Percentiles rank a stretch among this genome's conserved stretches.
phyloP scores from a whole-genome alignment of 257 asterid species.

The Fraxinus excelsior region DNA sequence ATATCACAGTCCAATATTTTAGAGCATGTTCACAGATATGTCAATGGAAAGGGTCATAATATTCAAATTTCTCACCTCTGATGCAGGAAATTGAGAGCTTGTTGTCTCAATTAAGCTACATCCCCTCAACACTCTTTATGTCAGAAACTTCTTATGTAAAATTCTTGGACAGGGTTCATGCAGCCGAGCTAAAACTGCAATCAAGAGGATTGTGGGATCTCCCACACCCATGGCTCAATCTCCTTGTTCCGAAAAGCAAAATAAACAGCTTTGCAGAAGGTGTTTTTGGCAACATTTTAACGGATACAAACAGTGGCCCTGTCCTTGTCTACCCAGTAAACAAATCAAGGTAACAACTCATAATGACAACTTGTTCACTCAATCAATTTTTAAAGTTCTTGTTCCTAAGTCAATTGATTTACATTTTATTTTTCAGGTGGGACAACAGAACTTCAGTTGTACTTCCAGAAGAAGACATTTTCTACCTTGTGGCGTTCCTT shows the following conservation, averaged over 20 bases:
- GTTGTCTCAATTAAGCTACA: conserved; percentile 70
- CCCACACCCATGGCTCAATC: conserved; percentile 97
- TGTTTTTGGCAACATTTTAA: conserved; percentile 69
- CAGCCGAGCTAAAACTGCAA: conserved; percentile 63
- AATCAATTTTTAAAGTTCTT: conserved; percentile 18
- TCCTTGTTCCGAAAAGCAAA: conserved; percentile 73
- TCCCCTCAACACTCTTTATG: conserved; percentile 67
- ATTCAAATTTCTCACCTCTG: background rate
- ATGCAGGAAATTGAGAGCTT: conserved; percentile 69
- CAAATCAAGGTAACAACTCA: conserved; percentile 67
- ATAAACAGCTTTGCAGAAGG: conserved; percentile 60
- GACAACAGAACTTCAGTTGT: conserved; percentile 84
- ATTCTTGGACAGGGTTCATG: conserved; percentile 86
- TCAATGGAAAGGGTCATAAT: background rate
- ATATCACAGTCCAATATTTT: conserved; percentile 2
- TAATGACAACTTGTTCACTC: background rate
- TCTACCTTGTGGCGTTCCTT: conserved; percentile 82
- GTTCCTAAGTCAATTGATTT: conserved; percentile 3
- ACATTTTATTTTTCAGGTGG: conserved; percentile 52
- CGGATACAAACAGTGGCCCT: conserved; percentile 73
- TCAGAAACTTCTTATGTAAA: conserved; percentile 70
- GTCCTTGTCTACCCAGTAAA: conserved; percentile 82
- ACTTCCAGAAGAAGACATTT: conserved; percentile 74
- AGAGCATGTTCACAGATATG: background rate
- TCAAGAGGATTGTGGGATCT: conserved; percentile 83